phyloP scores from a whole-genome alignment of 2,329 filamentous ascomycete species.

The Cordyceps cateniannulata region DNA sequence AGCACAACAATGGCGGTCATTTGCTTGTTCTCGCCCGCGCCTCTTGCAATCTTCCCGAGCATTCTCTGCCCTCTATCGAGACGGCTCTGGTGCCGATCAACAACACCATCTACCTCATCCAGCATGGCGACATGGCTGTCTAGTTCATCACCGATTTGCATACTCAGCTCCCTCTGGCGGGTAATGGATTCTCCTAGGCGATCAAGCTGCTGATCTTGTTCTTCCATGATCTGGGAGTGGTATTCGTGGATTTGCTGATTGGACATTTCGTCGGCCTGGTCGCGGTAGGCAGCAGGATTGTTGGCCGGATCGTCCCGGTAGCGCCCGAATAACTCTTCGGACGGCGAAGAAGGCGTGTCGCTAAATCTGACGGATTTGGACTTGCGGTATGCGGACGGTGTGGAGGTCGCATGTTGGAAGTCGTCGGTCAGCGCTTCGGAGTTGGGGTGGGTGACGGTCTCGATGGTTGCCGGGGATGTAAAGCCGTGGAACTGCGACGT shows the following conservation, averaged over 20 bases:
- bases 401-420: constrained; percentile 56
- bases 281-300: constrained; percentile 49
- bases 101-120: constrained; percentile 78
- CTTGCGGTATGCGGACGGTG: constrained; percentile 24
- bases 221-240: constrained; percentile 71
- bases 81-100: constrained; percentile 72
- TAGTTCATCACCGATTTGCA: constrained; percentile 93
- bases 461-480: constrained; percentile 41
- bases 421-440: constrained; percentile 54
- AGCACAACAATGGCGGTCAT: constrained; percentile 74
- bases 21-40: constrained; percentile 80
- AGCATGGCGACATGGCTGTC: constrained; percentile 84
- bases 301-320: constrained; percentile 65
- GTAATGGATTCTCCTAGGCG: constrained; percentile 77
- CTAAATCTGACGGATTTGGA: constrained; percentile 82
- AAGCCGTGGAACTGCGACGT: constrained; percentile 73
- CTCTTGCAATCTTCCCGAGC: constrained; percentile 64
- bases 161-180: constrained; percentile 83
- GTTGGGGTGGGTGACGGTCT: constrained; percentile 55
- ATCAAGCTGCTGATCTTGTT: constrained; percentile 94
- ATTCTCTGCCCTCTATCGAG: constrained; percentile 68
- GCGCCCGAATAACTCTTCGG: constrained; percentile 42
- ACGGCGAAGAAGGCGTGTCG: constrained; percentile 46
- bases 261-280: constrained; percentile 54
- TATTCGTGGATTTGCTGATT: constrained; percentile 86